Conservation (phyloP, 371 early-diverging fungal species). For the Apophysomyces variabilis region DNA sequence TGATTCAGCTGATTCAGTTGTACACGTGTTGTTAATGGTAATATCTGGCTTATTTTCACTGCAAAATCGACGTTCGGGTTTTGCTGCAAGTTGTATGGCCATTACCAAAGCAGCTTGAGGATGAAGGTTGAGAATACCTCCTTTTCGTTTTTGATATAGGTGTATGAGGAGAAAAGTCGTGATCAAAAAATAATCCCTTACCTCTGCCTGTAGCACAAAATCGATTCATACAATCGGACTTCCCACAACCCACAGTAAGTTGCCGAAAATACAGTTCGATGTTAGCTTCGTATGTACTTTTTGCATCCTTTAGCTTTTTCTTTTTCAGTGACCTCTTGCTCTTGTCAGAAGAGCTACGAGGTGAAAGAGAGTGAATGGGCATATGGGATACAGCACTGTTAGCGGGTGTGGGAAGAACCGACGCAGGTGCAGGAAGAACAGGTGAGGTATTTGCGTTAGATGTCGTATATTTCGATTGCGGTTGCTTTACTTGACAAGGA, state of each 20-base stretch:
- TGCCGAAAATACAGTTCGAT: slow-evolving; percentile 48
- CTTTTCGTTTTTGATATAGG: slow-evolving; percentile 16
- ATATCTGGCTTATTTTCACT: neutral
- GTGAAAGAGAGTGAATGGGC: slow-evolving; percentile 6
- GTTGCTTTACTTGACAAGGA: slow-evolving; percentile 15
- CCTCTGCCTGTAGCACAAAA: slow-evolving; percentile 51
- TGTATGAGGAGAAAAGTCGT: slow-evolving; percentile 9
- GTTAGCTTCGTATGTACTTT: slow-evolving; percentile 36
- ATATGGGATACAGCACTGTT: slow-evolving; percentile 15
- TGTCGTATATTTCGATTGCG: slow-evolving; percentile 1
- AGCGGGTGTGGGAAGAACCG: slow-evolving; percentile 2
- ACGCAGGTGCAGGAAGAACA: slow-evolving; percentile 6
- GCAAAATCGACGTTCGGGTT: slow-evolving; percentile 38
- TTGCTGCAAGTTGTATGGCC: slow-evolving; percentile 51
- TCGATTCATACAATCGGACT: slow-evolving; percentile 40
- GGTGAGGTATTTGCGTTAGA: slow-evolving; percentile 1
- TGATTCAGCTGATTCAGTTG: neutral
- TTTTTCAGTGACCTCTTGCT: slow-evolving; percentile 25
- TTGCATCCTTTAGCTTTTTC: slow-evolving; percentile 40
- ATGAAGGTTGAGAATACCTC: slow-evolving; percentile 44
- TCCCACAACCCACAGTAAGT: slow-evolving; percentile 45
- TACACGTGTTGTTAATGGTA: neutral
- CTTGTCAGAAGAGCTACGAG: slow-evolving; percentile 1
- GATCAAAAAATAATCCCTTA: slow-evolving; percentile 13
- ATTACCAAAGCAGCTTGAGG: slow-evolving; percentile 53